Percentiles rank a stretch among this genome's conserved stretches.
Conservation (phyloP, 768 basidiomycete genomes). For the Pleurotus tuber-regium region DNA sequence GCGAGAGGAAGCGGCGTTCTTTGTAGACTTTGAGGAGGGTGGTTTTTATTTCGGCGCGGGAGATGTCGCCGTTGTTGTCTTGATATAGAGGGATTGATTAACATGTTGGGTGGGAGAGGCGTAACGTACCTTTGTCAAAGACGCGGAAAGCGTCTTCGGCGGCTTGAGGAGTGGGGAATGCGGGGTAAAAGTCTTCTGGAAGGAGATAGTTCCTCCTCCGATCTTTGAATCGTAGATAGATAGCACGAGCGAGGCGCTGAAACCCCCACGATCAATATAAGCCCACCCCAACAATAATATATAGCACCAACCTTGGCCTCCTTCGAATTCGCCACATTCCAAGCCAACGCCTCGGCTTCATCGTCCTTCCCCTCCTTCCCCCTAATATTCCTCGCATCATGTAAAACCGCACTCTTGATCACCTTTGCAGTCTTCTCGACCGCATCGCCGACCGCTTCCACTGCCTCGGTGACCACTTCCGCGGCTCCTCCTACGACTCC, state of each 20-base stretch:
- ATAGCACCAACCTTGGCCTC: conserved; percentile 60
- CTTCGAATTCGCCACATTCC: conserved; percentile 52
- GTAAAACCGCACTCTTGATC: conserved; percentile 66
- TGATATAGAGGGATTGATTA: too few species aligned
- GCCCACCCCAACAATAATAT: background rate
- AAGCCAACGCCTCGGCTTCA: conserved; percentile 32
- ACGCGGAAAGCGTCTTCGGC: conserved; percentile 71
- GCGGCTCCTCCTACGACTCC: background rate
- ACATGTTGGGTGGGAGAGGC: too few species aligned
- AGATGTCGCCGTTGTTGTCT: conserved; percentile 78
- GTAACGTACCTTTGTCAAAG: conserved; percentile 70
- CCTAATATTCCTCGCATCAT: conserved; percentile 71
- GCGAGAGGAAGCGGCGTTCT: conserved; percentile 72
- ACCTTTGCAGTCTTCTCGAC: conserved; percentile 59
- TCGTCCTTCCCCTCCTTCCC: conserved; percentile 43
- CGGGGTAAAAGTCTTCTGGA: conserved; percentile 69
- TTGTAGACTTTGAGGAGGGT: conserved; percentile 70
- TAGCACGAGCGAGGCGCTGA: conserved; percentile 66
- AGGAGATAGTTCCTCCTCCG: conserved; percentile 57
- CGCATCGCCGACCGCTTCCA: conserved; percentile 35
- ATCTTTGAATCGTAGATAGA: conserved; percentile 61
- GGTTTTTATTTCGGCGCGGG: conserved; percentile 72
- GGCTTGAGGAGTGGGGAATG: conserved; percentile 53
- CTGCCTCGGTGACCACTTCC: background rate
- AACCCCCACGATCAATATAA: background rate